A percentile compares a stretch with the other conserved stretches of the same genome.
Evolutionary conservation across 257 asterid genomes (phyloP).

Genomic region (Jaltomata sinuosa): DNA sequence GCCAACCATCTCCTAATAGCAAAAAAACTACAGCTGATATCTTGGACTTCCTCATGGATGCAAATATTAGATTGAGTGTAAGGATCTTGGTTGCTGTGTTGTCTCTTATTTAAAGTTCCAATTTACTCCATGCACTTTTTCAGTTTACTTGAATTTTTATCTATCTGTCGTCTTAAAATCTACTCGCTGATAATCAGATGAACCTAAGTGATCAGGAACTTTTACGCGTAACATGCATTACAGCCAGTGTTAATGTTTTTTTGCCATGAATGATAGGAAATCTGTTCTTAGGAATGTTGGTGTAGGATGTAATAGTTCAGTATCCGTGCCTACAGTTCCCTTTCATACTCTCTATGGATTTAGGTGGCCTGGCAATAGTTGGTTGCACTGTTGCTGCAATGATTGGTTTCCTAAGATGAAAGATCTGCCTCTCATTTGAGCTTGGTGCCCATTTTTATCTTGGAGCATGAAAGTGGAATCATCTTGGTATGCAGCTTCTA

Average conservation of each 20-base stretch:
- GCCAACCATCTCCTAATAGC: slow-evolving; percentile 52
- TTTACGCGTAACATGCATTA: not conserved
- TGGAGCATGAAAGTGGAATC: not conserved
- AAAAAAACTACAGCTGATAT: slow-evolving; percentile 56
- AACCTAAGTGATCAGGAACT: not conserved
- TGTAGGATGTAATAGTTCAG: not conserved
- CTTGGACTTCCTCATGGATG: slow-evolving; percentile 90
- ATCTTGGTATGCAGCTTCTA: not conserved
- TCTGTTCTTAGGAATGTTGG: not conserved
- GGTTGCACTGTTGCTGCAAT: not conserved
- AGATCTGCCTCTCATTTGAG: not conserved
- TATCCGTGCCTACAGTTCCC: not conserved
- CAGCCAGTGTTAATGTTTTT: not conserved
- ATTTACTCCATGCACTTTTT: not conserved
- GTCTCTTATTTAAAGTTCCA: not conserved
- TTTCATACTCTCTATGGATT: not conserved
- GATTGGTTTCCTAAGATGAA: not conserved
- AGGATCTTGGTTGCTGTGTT: slow-evolving; percentile 14
- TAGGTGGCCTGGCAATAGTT: not conserved
- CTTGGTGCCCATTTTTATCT: not conserved
- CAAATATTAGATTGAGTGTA: slow-evolving; percentile 85
- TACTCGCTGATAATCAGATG: not conserved
- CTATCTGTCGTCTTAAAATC: not conserved
- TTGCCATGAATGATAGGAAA: not conserved
- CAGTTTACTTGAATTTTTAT: not conserved